Evolutionary conservation across 257 asterid species (phyloP).

Genomic region (Prunella vulgaris): DNA sequence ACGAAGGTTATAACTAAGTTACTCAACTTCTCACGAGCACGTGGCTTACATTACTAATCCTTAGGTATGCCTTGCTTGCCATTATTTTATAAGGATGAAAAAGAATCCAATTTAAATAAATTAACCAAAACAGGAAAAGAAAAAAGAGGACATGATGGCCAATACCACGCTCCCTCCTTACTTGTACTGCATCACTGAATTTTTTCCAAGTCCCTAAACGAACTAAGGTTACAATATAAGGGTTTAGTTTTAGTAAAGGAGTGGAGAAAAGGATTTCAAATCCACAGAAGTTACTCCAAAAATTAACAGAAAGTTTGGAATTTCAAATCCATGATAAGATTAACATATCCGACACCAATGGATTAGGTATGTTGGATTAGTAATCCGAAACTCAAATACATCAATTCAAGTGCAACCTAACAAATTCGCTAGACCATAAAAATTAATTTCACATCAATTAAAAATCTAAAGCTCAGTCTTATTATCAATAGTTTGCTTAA

Average conservation of each 20-base stretch:
- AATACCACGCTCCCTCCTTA: background rate
- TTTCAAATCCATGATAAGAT: background rate
- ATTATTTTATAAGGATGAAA: background rate
- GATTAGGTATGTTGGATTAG: background rate
- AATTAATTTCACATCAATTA: background rate
- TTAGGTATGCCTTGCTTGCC: background rate
- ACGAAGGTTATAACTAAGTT: background rate
- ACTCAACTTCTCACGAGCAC: background rate
- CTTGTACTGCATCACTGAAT: background rate
- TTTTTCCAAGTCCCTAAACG: background rate
- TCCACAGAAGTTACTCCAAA: background rate
- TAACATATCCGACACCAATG: background rate
- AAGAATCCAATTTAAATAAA: background rate
- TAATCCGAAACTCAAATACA: background rate
- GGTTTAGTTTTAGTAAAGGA: background rate
- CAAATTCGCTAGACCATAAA: background rate
- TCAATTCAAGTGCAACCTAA: background rate
- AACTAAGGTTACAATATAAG: background rate
- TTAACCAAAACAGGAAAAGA: background rate
- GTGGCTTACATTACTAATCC: background rate
- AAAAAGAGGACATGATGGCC: background rate
- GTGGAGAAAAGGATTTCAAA: background rate
- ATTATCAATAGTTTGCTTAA: background rate
- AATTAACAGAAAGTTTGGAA: background rate
- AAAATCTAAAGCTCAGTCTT: background rate